Conservation (phyloP, 805 yeast genomes). For the Saccharomycopsis fibuligera region DNA sequence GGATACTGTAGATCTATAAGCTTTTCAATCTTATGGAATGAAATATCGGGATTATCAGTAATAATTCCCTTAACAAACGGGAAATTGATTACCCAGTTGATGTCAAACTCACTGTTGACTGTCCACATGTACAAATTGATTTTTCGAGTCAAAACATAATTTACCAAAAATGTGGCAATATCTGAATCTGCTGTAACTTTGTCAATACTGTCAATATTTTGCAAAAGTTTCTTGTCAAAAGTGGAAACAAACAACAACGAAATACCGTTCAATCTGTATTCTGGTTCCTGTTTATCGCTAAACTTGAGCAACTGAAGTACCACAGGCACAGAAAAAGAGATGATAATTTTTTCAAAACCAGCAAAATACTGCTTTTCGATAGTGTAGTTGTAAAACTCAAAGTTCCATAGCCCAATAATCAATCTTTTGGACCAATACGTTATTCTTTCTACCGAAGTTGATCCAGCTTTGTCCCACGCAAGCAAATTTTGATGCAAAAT, state of each 20-base stretch:
- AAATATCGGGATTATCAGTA: conserved; percentile 24
- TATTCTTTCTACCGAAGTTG: background rate
- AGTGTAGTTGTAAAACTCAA: conserved; percentile 27
- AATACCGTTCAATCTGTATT: conserved; percentile 19
- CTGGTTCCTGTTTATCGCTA: conserved; percentile 21
- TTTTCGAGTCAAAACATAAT: conserved; percentile 1
- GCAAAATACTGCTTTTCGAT: conserved; percentile 21
- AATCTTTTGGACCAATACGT: conserved; percentile 31
- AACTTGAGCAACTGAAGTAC: conserved; percentile 24
- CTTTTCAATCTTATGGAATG: conserved; percentile 1
- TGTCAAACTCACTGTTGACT: conserved; percentile 26
- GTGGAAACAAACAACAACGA: conserved; percentile 24
- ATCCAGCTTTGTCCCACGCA: conserved; percentile 8
- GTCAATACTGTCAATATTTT: background rate
- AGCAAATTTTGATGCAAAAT: conserved; percentile 25
- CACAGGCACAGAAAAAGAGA: conserved; percentile 26
- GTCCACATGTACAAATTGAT: conserved; percentile 34
- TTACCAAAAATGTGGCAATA: conserved; percentile 4
- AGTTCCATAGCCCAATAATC: conserved; percentile 34
- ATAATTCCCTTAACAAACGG: conserved; percentile 24
- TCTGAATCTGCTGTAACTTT: background rate
- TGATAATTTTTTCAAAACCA: conserved; percentile 27
- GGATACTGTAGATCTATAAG: background rate
- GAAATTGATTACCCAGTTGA: conserved; percentile 20
- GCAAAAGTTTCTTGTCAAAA: conserved; percentile 16